Conservation (phyloP, 1,284 basidiomycete species). For the Leccinum solheimii region DNA sequence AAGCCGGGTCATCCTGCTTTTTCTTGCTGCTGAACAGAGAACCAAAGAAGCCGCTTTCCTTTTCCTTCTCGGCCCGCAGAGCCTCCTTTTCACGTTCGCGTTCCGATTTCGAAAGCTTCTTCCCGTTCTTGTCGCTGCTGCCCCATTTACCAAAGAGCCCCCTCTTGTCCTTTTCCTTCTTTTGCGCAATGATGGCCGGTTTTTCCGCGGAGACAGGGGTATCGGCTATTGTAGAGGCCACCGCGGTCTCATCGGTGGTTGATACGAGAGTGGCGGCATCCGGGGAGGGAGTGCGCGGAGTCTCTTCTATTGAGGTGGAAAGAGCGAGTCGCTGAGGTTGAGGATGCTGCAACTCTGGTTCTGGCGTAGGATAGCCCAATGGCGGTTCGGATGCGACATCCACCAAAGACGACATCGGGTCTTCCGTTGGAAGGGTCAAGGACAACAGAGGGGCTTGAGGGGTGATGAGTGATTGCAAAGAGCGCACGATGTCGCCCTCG, state of each 20-base stretch:
- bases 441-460: conserved; percentile 32
- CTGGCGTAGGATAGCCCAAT: conserved; percentile 19
- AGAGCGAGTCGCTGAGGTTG: conserved; percentile 44
- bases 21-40: conserved; percentile 85
- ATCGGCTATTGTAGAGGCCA: conserved; percentile 26
- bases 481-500: conserved; percentile 48
- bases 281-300: conserved; percentile 50
- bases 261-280: conserved; percentile 29
- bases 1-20: conserved; percentile 66
- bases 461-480: conserved; percentile 28
- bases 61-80: conserved; percentile 54
- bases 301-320: conserved; percentile 35
- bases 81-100: conserved; percentile 48
- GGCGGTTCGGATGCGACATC: conserved; percentile 34
- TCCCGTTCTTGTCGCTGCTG: conserved; percentile 55
- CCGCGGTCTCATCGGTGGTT: conserved; percentile 32
- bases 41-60: conserved; percentile 79
- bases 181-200: conserved; percentile 36
- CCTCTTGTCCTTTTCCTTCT: conserved; percentile 80
- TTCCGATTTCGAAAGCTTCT: conserved; percentile 54
- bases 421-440: conserved; percentile 30
- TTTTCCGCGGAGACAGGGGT: conserved; percentile 31
- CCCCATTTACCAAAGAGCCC: conserved; percentile 76
- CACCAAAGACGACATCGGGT: conserved; percentile 36
- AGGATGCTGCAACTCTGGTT: conserved; percentile 59